Base-by-base conservation (phyloP, 2,329 filamentous ascomycete genomes). In the Lecanicillium sp. region DNA sequence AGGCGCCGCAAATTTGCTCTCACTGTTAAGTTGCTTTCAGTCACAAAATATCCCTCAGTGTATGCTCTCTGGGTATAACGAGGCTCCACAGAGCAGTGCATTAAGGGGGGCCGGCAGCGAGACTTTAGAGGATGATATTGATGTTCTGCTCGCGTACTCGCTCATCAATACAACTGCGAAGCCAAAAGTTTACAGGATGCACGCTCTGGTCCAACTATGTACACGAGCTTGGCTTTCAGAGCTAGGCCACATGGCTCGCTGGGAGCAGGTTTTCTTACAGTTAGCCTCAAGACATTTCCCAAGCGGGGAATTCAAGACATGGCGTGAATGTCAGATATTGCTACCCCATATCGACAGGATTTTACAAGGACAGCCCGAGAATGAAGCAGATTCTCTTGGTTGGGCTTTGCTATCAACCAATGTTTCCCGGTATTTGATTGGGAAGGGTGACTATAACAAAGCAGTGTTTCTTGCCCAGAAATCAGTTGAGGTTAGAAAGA, bases 1-100 rank as follows among this genome's bases (percentile, higher is more conserved):
- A 5, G 50, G 51, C 4, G 68, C 68, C 7, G 57, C 67, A 5
- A 49, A 64, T 14, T 48, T 71, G 9, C 46, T 72, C 0, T 65
- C 62, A 2, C 54, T 72, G 11, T 62, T 72, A 61, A 68, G 66
- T 54, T 62, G 64, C 44, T 71, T 66, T 46, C 58, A 71, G 36
- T 49, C 54, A 15, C 58, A 68, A 44, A 60, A 55, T 11, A 68
- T 71, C n/a, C 60, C 61, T 15, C 34, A 46, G 20, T 41, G 33
- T 29, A 42, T 46, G 20, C 36, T 49, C 13, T 39, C 36, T 20
- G 36, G 19, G 6, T 39, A 43, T 17, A 28, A 27, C 13, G 10
- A 22, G 4, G 17, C 7, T n/a, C 9, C 29, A 6, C 10, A 36
- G 9, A 36, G 17, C 15, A 36, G 4, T 19, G 12, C 3, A 8